Evolutionary conservation across 176 grass and related monocot species (phyloP).

Genomic region (Saccharum spontaneum): DNA sequence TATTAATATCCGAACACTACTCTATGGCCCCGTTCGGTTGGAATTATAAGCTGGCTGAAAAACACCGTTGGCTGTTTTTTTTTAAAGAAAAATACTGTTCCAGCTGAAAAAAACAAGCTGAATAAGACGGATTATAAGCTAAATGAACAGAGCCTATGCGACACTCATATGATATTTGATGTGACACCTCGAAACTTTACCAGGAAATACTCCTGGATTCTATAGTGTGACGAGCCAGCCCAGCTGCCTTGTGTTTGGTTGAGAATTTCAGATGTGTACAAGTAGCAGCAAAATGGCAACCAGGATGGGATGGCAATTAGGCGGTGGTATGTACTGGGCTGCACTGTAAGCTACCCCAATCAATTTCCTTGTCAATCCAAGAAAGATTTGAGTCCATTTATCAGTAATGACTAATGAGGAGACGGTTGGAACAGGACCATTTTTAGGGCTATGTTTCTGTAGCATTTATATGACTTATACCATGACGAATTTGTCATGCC

Average conservation of each 20-base stretch:
- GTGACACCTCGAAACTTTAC: too few relatives aligned
- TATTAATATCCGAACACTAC: too few relatives aligned
- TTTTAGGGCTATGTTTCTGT: background rate
- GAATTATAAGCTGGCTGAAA: too few relatives aligned
- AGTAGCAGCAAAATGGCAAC: background rate
- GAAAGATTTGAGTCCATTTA: background rate
- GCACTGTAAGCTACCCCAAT: background rate
- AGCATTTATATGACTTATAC: background rate
- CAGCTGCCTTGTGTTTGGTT: background rate
- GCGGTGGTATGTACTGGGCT: background rate
- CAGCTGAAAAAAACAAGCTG: too few relatives aligned
- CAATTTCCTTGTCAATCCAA: background rate
- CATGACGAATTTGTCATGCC: background rate
- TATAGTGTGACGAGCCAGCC: background rate
- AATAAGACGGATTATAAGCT: too few relatives aligned
- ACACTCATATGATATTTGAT: too few relatives aligned
- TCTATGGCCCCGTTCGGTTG: too few relatives aligned
- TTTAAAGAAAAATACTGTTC: too few relatives aligned
- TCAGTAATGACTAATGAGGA: background rate
- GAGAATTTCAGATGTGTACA: background rate
- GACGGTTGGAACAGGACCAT: background rate
- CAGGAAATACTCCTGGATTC: too few relatives aligned
- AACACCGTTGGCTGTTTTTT: too few relatives aligned
- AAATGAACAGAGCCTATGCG: too few relatives aligned
- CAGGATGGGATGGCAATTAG: background rate